Evolutionary conservation across 2,329 filamentous ascomycete species (phyloP).

Genomic region (Diaporthe sp.): DNA sequence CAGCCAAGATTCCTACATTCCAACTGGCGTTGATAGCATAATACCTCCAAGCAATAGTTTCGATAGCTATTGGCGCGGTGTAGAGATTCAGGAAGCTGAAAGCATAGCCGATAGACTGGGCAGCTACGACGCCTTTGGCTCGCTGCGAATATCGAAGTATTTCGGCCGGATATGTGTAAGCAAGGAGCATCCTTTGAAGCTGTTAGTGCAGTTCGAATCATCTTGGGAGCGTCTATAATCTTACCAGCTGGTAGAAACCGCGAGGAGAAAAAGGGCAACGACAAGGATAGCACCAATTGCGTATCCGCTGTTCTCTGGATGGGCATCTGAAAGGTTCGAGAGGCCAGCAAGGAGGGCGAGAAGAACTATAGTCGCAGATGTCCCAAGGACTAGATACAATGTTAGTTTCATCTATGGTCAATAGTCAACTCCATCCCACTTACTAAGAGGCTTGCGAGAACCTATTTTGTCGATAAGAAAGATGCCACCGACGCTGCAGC

Average conservation of each 20-base stretch:
- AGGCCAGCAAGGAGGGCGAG: not conserved
- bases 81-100: constrained; percentile 9
- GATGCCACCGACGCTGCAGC: not conserved
- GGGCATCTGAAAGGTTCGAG: not conserved
- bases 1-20: not conserved
- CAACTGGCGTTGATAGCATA: not conserved
- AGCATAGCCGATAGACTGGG: not conserved
- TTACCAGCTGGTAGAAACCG: constrained; percentile 3
- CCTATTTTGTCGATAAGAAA: not conserved
- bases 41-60: not conserved
- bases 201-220: not conserved
- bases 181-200: not conserved
- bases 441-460: not conserved
- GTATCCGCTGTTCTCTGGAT: not conserved
- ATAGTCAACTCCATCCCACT: not conserved
- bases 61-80: not conserved
- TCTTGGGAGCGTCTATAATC: not conserved
- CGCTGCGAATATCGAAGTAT: not conserved
- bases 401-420: not conserved
- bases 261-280: not conserved
- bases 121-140: not conserved
- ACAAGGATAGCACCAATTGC: not conserved
- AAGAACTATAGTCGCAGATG: not conserved
- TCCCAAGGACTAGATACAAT: not conserved
- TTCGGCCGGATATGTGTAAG: not conserved